Evolutionary conservation across 768 basidiomycete genomes (phyloP).

Genomic region (Mycena kentingensis): DNA sequence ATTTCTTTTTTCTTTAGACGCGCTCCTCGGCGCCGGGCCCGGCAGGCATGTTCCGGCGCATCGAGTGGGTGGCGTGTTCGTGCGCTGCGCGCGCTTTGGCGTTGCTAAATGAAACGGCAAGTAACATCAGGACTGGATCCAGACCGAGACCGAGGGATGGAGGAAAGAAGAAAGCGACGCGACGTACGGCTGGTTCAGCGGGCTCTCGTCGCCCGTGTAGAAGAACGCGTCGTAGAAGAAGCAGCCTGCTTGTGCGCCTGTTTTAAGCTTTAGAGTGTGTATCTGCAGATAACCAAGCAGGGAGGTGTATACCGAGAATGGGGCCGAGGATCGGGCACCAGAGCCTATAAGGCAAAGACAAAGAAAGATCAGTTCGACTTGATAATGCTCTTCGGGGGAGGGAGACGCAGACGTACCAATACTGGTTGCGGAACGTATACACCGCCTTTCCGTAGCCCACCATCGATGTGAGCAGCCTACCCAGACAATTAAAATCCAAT

Average conservation of each 20-base stretch:
- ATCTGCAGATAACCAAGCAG: too few relatives aligned
- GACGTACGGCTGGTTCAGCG: constrained; percentile 56
- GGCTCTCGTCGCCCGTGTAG: constrained; percentile 56
- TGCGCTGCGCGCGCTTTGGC: constrained; percentile 13
- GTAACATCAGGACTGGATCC: neutral
- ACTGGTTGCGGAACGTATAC: constrained; percentile 55
- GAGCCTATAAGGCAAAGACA: constrained; percentile 35
- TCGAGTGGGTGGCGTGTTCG: constrained; percentile 9
- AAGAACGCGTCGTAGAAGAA: constrained; percentile 61
- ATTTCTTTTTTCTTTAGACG: too few relatives aligned
- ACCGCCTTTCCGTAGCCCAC: constrained; percentile 67
- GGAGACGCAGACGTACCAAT: too few relatives aligned
- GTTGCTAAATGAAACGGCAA: too few relatives aligned
- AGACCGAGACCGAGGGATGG: neutral
- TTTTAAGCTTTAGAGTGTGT: too few relatives aligned
- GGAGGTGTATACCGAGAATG: too few relatives aligned
- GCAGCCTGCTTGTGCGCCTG: constrained; percentile 58
- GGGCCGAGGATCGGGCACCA: constrained; percentile 68
- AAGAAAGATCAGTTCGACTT: too few relatives aligned
- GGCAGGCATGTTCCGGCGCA: constrained; percentile 13
- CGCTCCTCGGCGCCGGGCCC: constrained; percentile 15
- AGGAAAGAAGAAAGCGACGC: constrained; percentile 7
- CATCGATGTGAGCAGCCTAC: constrained; percentile 65
- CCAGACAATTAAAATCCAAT: neutral
- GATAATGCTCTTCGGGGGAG: too few relatives aligned